A percentile compares a stretch with the other conserved stretches of the same genome.
Evolutionary conservation across 192 early-diverging fungal genomes (phyloP).

Genomic region (Coemansia sp.): DNA sequence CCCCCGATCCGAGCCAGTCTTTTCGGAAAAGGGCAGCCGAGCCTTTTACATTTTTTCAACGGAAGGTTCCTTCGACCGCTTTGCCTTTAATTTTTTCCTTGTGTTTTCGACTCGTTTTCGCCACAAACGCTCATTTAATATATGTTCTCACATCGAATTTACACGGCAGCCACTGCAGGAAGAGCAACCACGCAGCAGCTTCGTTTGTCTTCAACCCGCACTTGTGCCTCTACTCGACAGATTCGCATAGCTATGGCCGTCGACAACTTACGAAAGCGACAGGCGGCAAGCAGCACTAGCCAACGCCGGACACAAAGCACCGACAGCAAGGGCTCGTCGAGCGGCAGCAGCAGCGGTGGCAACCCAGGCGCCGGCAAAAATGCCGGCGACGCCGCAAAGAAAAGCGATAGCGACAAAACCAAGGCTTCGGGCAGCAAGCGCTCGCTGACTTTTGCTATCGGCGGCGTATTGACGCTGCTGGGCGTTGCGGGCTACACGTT

Average conservation of each 20-base stretch:
- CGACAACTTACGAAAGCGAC: too few species aligned
- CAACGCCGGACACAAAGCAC: too few species aligned
- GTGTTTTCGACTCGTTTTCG: background rate
- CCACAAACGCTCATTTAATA: background rate
- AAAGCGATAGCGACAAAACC: background rate
- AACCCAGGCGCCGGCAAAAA: background rate
- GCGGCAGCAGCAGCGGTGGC: background rate
- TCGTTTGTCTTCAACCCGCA: background rate
- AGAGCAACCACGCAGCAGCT: background rate
- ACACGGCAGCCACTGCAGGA: background rate
- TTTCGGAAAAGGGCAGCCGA: too few species aligned
- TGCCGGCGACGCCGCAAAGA: background rate
- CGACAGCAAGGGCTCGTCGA: background rate
- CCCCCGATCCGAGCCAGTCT: too few species aligned
- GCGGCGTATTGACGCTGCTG: slow-evolving; percentile 35
- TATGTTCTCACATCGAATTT: background rate
- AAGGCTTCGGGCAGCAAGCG: slow-evolving; percentile 16
- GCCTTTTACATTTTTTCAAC: too few species aligned
- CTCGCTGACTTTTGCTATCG: slow-evolving; percentile 44
- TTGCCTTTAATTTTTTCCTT: background rate
- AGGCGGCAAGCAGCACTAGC: too few species aligned
- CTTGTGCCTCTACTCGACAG: background rate
- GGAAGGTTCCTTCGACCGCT: background rate
- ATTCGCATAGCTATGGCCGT: too few species aligned
- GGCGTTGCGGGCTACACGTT: slow-evolving; percentile 40